Conservation (phyloP, 2,329 filamentous ascomycete genomes). For the Hypomyces perniciosus region DNA sequence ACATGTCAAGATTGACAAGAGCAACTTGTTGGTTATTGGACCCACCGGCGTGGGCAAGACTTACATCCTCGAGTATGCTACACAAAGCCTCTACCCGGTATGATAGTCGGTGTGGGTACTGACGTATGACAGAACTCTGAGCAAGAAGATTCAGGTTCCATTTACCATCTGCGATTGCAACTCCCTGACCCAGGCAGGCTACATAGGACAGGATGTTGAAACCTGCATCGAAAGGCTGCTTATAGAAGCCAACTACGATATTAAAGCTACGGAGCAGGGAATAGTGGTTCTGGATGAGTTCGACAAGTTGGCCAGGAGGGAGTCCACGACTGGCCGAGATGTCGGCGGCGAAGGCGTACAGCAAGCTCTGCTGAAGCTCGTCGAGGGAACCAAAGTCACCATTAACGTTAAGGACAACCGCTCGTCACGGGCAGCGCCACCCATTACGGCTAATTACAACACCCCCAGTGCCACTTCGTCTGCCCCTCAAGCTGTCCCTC, state of each 20-base stretch:
- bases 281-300: constrained; percentile 97
- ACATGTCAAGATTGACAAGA: constrained; percentile 81
- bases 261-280: constrained; percentile 76
- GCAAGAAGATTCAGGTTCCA: constrained; percentile 87
- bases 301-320: constrained; percentile 89
- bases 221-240: constrained; percentile 86
- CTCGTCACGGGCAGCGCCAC: constrained; percentile 46
- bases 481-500: constrained; percentile 40
- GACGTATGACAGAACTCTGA: constrained; percentile 63
- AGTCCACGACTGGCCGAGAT: constrained; percentile 83
- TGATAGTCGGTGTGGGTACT: constrained; percentile 11
- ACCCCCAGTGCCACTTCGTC: constrained; percentile 38
- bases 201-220: constrained; percentile 97
- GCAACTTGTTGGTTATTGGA: constrained; percentile 83
- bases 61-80: constrained; percentile 67
- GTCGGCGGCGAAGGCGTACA: constrained; percentile 96
- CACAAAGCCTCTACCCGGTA: not conserved
- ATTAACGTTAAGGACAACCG: constrained; percentile 79
- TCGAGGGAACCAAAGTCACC: constrained; percentile 91
- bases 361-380: constrained; percentile 89
- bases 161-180: constrained; percentile 96
- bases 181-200: constrained; percentile 91
- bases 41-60: constrained; percentile 96
- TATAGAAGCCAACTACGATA: constrained; percentile 84
- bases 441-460: constrained; percentile 49